Evolutionary conservation across 2,329 filamentous ascomycete species (phyloP).

Genomic region (Botryosphaeria agaves): DNA sequence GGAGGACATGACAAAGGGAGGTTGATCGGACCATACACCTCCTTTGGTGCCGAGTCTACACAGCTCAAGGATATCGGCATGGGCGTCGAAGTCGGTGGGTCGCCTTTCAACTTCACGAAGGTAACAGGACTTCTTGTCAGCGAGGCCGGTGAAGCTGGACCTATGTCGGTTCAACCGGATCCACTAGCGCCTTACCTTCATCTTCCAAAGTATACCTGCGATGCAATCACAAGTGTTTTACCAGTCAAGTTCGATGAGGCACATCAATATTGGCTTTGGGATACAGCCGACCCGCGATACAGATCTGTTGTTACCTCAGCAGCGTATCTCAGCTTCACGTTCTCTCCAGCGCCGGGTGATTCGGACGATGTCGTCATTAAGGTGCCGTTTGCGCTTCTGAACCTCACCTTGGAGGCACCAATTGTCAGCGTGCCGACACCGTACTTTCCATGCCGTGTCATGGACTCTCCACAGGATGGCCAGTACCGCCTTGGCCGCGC

Average conservation of each 20-base stretch:
- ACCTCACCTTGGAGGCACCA: conserved; percentile 21
- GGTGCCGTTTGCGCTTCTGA: conserved; percentile 19
- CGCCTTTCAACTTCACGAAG: conserved; percentile 15
- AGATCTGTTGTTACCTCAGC: conserved; percentile 22
- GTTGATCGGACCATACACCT: conserved; percentile 2
- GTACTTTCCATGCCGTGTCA: conserved; percentile 26
- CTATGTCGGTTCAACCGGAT: no score
- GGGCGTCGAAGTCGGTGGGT: conserved; percentile 21
- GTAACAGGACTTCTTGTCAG: no score
- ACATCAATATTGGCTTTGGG: conserved; percentile 12
- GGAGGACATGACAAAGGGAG: conserved; percentile 8
- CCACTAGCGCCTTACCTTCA: conserved; percentile 11
- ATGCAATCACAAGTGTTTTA: conserved; percentile 9
- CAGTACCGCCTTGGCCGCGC: conserved; percentile 23
- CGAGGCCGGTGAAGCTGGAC: no score
- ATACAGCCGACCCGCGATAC: conserved; percentile 14
- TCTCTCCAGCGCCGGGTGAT: conserved; percentile 15
- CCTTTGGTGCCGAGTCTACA: conserved; percentile 5
- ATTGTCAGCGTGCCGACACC: conserved; percentile 15
- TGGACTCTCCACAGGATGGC: conserved; percentile 10
- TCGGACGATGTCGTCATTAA: conserved; percentile 22
- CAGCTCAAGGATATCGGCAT: conserved; percentile 23
- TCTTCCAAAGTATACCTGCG: conserved; percentile 12
- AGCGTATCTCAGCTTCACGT: conserved; percentile 23
- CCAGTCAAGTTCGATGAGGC: conserved; percentile 10